Evolutionary conservation across 768 basidiomycete genomes (phyloP), one percentile per base, ranked within the genome.

Genomic region (Boletus eberwhitei): DNA sequence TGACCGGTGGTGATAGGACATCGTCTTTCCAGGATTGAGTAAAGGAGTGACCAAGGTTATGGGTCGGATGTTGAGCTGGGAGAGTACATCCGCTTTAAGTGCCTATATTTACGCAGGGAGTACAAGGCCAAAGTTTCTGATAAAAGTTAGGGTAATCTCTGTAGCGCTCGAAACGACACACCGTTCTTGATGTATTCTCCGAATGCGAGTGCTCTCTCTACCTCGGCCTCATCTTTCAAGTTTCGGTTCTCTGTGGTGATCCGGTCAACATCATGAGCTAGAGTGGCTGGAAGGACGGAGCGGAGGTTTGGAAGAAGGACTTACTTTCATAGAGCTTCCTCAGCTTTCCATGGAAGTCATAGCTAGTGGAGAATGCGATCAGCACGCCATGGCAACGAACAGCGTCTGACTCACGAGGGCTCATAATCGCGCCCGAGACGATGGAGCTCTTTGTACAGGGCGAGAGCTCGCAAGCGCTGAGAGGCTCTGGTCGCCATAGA

Each of bases 141-240:
- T n/a, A 12, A 16, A 42, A 2, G 29, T 67, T 2, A 64, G 55
- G 16, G 17, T 36, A 14, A 9, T 9, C 9, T 7, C 34, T 34
- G 8, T 1, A 1, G 11, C 12, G 31, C 6, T 14, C 1, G 1
- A 34, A 8, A 42, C 9, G 34, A 64, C 80, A 57, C 62, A 88
- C 91, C 91, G 64, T 89, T 88, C 73, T 86, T 90, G 71, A 93
- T 92, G 61, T 90, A 92, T 67, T 92, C 90, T 13, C 85, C 88
- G 31, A 92, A 71, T 54, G 77, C 79, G 53, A 92, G 72, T 0
- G 90, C 89, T 53, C 78, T 83, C 72, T 92, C 87, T 50, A 92
- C 88, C 57, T 92, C 88, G 19, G 81, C 77, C 55, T 76, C 76
- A 60, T 88, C 81, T 17, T 79, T 84, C 59, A 93, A 71, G 60